Percentiles rank a stretch among this genome's conserved stretches.
Evolutionary conservation across 352 stramenopile genomes (phyloP).

Genomic region (Phytophthora multivora): DNA sequence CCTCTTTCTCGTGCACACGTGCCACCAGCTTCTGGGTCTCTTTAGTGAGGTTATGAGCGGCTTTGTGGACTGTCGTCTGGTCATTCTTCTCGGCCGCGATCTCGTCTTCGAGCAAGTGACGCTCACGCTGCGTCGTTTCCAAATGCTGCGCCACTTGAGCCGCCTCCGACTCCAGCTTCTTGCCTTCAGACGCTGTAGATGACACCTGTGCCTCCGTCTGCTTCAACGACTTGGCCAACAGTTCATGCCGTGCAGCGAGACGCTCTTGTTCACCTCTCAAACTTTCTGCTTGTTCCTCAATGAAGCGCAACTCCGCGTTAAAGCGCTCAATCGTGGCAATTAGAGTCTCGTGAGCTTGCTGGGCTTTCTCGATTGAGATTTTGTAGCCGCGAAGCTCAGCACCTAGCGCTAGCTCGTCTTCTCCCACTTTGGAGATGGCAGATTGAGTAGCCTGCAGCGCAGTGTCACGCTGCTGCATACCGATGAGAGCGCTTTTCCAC

Average conservation of each 20-base stretch:
- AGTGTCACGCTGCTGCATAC: conserved; percentile 90
- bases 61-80: conserved; percentile 91
- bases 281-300: conserved; percentile 68
- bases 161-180: conserved; percentile 79
- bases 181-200: conserved; percentile 62
- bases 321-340: conserved; percentile 87
- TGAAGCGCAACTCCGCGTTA: conserved; percentile 76
- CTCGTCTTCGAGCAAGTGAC: conserved; percentile 88
- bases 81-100: conserved; percentile 85
- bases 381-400: conserved; percentile 90
- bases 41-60: conserved; percentile 90
- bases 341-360: conserved; percentile 85
- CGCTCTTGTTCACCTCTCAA: conserved; percentile 71
- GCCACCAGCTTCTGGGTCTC: conserved; percentile 73
- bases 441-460: conserved; percentile 89
- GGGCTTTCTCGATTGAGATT: conserved; percentile 81
- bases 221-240: conserved; percentile 88
- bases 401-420: conserved; percentile 84
- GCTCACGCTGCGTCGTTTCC: conserved; percentile 87
- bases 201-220: conserved; percentile 86
- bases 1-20: conserved; percentile 89
- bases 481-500: conserved; percentile 95
- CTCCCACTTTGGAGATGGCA: conserved; percentile 76
- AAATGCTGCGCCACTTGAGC: conserved; percentile 70
- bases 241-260: conserved; percentile 82